Conservation (phyloP, 768 basidiomycete genomes). For the Lentinus brumalis region DNA sequence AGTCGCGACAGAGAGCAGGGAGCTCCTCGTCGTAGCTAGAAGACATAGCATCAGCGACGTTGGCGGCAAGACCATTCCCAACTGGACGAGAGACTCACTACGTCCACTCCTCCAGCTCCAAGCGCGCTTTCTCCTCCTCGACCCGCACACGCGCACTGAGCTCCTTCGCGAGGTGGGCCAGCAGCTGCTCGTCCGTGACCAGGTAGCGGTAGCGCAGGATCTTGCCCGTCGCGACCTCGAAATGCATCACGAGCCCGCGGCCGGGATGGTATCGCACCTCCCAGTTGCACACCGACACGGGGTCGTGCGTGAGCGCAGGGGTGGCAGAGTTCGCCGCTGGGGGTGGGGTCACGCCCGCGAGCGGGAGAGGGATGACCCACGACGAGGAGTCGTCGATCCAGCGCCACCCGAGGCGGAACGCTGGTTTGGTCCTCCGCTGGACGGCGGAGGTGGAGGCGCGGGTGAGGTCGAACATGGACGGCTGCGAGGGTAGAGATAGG, state of each 20-base stretch:
- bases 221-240: constrained; percentile 10
- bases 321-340: constrained; percentile 7
- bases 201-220: constrained; percentile 10
- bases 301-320: constrained; percentile 9
- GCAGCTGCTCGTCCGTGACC: constrained; percentile 11
- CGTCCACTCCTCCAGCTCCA: constrained; percentile 14
- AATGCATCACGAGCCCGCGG: constrained; percentile 11
- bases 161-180: neutral
- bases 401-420: constrained; percentile 18
- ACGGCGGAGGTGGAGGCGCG: too few relatives aligned
- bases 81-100: neutral
- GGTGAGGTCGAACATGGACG: neutral
- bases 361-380: constrained; percentile 18
- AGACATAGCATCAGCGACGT: neutral
- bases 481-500: neutral
- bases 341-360: constrained; percentile 7
- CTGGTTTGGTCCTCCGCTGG: neutral
- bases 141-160: constrained; percentile 1
- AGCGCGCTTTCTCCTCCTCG: constrained; percentile 5
- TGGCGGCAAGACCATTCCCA: too few relatives aligned
- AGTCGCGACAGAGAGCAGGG: constrained; percentile 7
- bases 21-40: constrained; percentile 13
- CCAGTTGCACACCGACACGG: constrained; percentile 18
- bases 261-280: constrained; percentile 3
- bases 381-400: constrained; percentile 15